These are phyloP conservation scores for Saccharum officinarum DNA, from an alignment of 176 grass and related monocot genomes.

Conservation along the genomic window DNA sequence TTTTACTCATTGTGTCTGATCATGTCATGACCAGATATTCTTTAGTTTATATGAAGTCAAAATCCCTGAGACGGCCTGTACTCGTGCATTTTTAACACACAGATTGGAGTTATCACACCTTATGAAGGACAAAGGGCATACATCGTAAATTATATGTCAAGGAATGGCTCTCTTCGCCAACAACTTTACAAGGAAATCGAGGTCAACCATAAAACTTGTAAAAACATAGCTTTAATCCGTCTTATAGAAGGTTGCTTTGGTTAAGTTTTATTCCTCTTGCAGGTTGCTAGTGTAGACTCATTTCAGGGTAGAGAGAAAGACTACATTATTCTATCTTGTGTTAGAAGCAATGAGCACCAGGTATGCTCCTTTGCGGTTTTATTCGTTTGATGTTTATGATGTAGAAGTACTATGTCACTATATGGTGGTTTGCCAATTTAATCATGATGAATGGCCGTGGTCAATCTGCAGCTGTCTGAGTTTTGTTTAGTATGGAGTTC, in stretches of 20 bases:
- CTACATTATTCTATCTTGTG: conserved; percentile 99
- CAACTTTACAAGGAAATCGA: conserved; percentile 99
- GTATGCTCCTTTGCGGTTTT: conserved; percentile 37
- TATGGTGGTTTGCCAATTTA: background rate
- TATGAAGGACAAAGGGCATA: conserved; percentile 99
- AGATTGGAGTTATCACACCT: conserved; percentile 99
- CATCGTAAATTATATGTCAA: conserved; percentile 99
- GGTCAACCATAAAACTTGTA: conserved; percentile 40
- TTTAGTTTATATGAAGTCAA: background rate
- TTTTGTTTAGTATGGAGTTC: background rate
- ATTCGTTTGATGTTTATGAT: conserved; percentile 1
- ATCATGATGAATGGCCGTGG: background rate
- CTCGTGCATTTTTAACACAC: conserved; percentile 40
- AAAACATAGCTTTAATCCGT: background rate
- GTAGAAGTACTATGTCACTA: background rate
- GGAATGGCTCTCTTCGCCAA: conserved; percentile 94
- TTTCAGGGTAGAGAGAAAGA: conserved; percentile 99
- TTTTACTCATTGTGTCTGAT: background rate
- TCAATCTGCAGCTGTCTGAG: background rate
- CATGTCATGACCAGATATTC: background rate
- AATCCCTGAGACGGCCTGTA: background rate
- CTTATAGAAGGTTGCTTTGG: background rate
- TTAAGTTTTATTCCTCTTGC: conserved; percentile 39
- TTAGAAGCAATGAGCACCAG: conserved; percentile 99
- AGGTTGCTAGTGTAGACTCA: conserved; percentile 99